These are phyloP conservation scores for Sporopachydermia lactativora DNA, from an alignment of 805 yeast genomes.

Conservation along the genomic window DNA sequence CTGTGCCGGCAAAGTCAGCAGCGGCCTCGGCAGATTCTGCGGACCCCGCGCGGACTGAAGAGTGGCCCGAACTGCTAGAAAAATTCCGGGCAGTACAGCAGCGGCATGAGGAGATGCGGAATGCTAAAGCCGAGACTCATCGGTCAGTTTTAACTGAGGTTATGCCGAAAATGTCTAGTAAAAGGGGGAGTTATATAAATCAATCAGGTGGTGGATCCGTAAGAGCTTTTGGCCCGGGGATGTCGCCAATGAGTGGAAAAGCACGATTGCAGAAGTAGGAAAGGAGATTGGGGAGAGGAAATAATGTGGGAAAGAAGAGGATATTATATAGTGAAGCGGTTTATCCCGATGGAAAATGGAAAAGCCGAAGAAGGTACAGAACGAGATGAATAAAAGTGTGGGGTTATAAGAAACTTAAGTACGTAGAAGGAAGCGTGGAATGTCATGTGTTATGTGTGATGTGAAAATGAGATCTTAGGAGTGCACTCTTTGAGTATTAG, in stretches of 20 bases:
- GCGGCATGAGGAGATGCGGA: conserved; percentile 17
- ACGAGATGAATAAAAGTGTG: too few species aligned
- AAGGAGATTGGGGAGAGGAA: conserved; percentile 6
- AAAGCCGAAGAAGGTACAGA: too few species aligned
- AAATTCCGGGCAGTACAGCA: conserved; percentile 26
- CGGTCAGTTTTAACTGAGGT: background rate
- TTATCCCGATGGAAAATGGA: too few species aligned
- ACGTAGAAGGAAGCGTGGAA: too few species aligned
- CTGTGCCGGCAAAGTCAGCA: conserved; percentile 3
- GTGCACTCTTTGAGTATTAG: too few species aligned
- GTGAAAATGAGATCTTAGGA: too few species aligned
- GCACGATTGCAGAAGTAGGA: conserved; percentile 5
- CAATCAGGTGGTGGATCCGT: too few species aligned
- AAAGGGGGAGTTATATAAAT: conserved; percentile 1
- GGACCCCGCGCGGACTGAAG: conserved; percentile 9
- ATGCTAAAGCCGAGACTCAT: background rate
- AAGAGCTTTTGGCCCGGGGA: too few species aligned
- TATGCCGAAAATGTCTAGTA: background rate
- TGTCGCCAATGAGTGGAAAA: too few species aligned
- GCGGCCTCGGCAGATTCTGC: conserved; percentile 11
- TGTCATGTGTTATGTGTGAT: too few species aligned
- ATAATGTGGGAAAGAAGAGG: conserved; percentile 8
- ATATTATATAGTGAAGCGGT: too few species aligned
- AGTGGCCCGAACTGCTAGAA: conserved; percentile 19
- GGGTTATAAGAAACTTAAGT: too few species aligned